Conservation (phyloP, 371 early-diverging fungal species). For the Globomyces sp. region DNA sequence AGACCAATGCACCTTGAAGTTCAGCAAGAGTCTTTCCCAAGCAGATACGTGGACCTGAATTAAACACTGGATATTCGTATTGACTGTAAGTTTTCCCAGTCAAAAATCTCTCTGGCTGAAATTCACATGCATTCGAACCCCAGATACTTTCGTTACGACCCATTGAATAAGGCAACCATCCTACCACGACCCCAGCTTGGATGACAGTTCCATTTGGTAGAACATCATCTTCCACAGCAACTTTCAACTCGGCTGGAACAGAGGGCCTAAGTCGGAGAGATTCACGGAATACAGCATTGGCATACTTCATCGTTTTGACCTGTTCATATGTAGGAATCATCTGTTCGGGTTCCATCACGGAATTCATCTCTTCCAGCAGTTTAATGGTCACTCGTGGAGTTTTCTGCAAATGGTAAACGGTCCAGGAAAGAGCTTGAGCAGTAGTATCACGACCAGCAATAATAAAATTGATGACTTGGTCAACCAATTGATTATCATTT, state of each 20-base stretch:
- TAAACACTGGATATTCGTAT: slow-evolving; percentile 49
- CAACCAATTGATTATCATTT: slow-evolving; percentile 56
- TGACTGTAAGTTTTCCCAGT: slow-evolving; percentile 45
- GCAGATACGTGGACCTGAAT: slow-evolving; percentile 71
- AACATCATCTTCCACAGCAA: slow-evolving; percentile 59
- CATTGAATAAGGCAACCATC: slow-evolving; percentile 49
- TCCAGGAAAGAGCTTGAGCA: slow-evolving; percentile 69
- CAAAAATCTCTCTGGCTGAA: slow-evolving; percentile 63
- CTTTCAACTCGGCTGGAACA: slow-evolving; percentile 63
- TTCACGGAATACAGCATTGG: slow-evolving; percentile 53
- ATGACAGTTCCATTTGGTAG: slow-evolving; percentile 66
- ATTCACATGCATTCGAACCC: slow-evolving; percentile 55
- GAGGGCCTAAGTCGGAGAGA: slow-evolving; percentile 64
- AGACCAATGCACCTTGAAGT: slow-evolving; percentile 33
- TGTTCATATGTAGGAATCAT: slow-evolving; percentile 45
- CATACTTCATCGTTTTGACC: slow-evolving; percentile 43
- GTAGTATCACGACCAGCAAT: slow-evolving; percentile 56
- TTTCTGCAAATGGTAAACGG: slow-evolving; percentile 49
- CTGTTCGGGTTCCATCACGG: slow-evolving; percentile 21
- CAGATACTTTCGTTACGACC: slow-evolving; percentile 56
- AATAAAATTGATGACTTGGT: slow-evolving; percentile 64
- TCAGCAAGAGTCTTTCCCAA: slow-evolving; percentile 46
- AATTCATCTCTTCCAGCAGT: slow-evolving; percentile 49
- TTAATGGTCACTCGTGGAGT: slow-evolving; percentile 50
- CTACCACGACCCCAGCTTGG: slow-evolving; percentile 44